Evolutionary conservation across 345 rosid species (phyloP).

Genomic region (Populus ilicifolia): DNA sequence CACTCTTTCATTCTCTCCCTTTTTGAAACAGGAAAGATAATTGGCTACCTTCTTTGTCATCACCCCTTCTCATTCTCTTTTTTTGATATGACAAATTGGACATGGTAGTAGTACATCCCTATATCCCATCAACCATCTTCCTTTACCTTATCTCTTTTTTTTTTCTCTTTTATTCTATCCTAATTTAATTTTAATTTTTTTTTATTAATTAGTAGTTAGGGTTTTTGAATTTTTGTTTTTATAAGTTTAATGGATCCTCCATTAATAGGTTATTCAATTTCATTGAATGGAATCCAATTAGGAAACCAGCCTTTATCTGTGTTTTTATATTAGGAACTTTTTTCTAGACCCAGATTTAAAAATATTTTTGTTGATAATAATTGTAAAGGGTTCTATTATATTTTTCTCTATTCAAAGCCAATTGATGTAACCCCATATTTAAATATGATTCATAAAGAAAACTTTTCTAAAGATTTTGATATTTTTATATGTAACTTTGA

Average conservation of each 20-base stretch:
- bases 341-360: constrained; percentile 34
- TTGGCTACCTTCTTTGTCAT: neutral
- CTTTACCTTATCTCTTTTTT: neutral
- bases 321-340: constrained; percentile 38
- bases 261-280: constrained; percentile 31
- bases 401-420: constrained; percentile 20
- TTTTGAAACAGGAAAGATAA: neutral
- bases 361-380: constrained; percentile 19
- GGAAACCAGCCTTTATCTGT: constrained; percentile 38
- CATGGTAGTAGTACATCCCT: neutral
- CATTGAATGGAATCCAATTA: constrained; percentile 36
- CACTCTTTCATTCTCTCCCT: neutral
- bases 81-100: neutral
- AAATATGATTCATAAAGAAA: constrained; percentile 37
- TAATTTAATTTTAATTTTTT: neutral
- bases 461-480: constrained; percentile 54
- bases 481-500: constrained; percentile 51
- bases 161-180: no score
- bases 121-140: neutral
- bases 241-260: constrained; percentile 45
- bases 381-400: constrained; percentile 33
- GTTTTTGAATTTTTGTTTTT: neutral
- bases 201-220: neutral
- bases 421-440: constrained; percentile 9
- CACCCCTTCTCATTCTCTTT: neutral